Evolutionary conservation across 2,329 filamentous ascomycete species (phyloP).

Genomic region (Anthostomella pinea): DNA sequence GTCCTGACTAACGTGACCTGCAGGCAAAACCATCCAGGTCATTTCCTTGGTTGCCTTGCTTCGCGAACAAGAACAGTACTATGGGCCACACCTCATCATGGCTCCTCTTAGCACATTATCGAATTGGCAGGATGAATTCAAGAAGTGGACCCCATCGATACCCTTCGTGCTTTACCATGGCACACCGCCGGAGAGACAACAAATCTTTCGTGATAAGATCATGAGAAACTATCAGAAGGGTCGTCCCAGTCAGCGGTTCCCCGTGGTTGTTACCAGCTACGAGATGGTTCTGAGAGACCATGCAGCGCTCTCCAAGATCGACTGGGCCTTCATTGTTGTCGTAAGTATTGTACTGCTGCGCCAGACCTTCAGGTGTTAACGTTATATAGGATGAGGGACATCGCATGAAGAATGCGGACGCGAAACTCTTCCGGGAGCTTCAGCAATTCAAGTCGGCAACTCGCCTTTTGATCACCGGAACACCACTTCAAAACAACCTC

Average conservation of each 20-base stretch:
- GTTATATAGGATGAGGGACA: constrained; percentile 78
- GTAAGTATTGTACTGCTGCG: constrained; percentile 41
- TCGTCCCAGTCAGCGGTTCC: constrained; percentile 65
- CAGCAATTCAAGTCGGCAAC: constrained; percentile 88
- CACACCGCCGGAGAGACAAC: constrained; percentile 70
- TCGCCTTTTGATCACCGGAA: constrained; percentile 88
- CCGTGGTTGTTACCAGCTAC: constrained; percentile 90
- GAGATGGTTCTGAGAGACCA: constrained; percentile 94
- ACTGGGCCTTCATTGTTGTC: constrained; percentile 98
- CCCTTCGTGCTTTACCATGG: constrained; percentile 92
- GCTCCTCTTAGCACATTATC: constrained; percentile 87
- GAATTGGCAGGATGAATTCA: constrained; percentile 95
- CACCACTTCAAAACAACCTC: constrained; percentile 91
- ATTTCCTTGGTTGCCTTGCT: constrained; percentile 85
- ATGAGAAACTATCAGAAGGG: constrained; percentile 64
- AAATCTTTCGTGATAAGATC: constrained; percentile 70
- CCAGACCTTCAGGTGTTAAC: constrained; percentile 14
- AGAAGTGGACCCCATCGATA: constrained; percentile 83
- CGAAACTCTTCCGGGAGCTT: constrained; percentile 83
- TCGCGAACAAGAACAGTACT: constrained; percentile 78
- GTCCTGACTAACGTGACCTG: neutral
- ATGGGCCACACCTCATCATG: constrained; percentile 85
- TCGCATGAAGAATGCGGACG: constrained; percentile 95
- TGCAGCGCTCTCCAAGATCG: constrained; percentile 74
- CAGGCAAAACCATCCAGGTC: constrained; percentile 87